These are phyloP conservation scores for Gleditsia sinensis DNA, from an alignment of 306 rosid species.

Conservation along the genomic window DNA sequence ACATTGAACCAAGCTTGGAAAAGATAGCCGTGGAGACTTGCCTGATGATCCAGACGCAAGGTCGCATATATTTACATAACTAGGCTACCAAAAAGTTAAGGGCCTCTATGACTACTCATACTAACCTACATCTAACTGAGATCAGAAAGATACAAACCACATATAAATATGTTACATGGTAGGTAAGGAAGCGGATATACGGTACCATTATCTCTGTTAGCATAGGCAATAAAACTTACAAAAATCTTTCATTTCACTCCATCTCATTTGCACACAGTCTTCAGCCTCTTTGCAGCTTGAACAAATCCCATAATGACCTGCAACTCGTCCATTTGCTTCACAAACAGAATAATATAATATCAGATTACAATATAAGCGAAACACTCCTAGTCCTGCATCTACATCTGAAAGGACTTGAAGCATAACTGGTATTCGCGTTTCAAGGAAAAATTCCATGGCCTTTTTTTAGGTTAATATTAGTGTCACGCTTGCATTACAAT, in stretches of 20 bases:
- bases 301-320: constrained; percentile 94
- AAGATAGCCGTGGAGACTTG: constrained; percentile 43
- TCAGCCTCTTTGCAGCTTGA: constrained; percentile 86
- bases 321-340: constrained; percentile 97
- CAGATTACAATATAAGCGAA: not conserved
- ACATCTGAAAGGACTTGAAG: not conserved
- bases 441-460: not conserved
- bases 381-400: not conserved
- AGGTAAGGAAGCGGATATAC: constrained; percentile 47
- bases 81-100: constrained; percentile 50
- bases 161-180: constrained; percentile 55
- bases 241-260: constrained; percentile 12
- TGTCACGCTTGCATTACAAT: not conserved
- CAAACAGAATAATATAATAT: not conserved
- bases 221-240: constrained; percentile 40
- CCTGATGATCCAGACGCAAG: constrained; percentile 37
- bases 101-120: constrained; percentile 51
- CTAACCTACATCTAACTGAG: constrained; percentile 52
- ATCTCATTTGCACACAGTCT: constrained; percentile 79
- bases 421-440: not conserved
- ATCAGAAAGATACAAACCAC: constrained; percentile 37
- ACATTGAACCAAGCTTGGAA: constrained; percentile 45
- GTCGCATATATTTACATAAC: constrained; percentile 66
- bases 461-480: not conserved
- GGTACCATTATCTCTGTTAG: constrained; percentile 62